Percentiles rank a stretch among this genome's conserved stretches.
phyloP scores from a whole-genome alignment of 352 stramenopile species.

The Pythium utonaiense region DNA sequence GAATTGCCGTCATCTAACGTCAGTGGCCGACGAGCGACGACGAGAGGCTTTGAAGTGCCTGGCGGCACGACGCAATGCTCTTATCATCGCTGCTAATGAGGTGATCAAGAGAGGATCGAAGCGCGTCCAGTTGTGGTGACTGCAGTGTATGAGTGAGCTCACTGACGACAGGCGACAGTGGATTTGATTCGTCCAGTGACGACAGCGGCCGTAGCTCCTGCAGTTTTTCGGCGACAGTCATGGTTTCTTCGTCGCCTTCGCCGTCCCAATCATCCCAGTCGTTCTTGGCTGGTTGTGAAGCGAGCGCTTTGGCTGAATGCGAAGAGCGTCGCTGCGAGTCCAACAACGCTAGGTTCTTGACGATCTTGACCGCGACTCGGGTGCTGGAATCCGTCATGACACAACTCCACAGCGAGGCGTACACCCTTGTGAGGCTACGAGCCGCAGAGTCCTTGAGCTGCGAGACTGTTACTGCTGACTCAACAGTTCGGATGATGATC shows the following conservation, averaged over 20 bases:
- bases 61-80: not conserved
- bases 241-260: not conserved
- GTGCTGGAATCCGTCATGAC: not conserved
- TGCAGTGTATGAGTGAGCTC: not conserved
- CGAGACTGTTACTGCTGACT: not conserved
- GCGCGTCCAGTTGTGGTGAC: not conserved
- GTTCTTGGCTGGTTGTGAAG: not conserved
- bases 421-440: not conserved
- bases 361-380: not conserved
- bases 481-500: not conserved
- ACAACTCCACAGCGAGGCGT: conserved; percentile 10
- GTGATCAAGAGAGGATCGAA: not conserved
- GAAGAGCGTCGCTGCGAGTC: not conserved
- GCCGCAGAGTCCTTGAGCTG: not conserved
- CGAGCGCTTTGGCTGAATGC: not conserved
- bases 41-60: not conserved
- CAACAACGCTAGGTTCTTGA: not conserved
- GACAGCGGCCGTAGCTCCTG: not conserved
- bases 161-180: not conserved
- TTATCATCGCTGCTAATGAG: not conserved
- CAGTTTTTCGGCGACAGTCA: not conserved
- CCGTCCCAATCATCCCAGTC: conserved; percentile 26
- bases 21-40: not conserved
- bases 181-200: not conserved
- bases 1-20: too few relatives aligned